Percentiles rank a stretch among this genome's conserved stretches.
phyloP scores from a whole-genome alignment of 495 filamentous ascomycete genomes.

The Annulohypoxylon moriforme region DNA sequence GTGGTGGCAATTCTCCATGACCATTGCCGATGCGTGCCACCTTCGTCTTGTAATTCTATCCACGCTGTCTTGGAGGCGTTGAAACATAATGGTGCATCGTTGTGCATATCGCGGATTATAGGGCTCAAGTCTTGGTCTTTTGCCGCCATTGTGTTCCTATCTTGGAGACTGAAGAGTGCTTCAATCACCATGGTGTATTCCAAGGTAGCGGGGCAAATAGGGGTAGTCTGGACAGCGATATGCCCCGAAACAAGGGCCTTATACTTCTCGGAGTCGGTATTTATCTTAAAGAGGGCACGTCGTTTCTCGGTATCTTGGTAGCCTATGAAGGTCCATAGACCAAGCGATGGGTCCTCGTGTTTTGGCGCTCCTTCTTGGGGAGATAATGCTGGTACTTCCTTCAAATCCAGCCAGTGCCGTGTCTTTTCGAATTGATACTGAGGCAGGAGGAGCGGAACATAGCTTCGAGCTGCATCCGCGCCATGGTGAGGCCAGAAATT shows the following conservation, averaged over 20 bases:
- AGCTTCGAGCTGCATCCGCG: conserved; percentile 48
- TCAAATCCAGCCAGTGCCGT: conserved; percentile 50
- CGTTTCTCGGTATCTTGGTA: conserved; percentile 52
- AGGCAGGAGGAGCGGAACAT: conserved; percentile 50
- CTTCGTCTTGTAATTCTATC: background rate
- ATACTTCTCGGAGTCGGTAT: conserved; percentile 54
- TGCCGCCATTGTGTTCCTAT: background rate
- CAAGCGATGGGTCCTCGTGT: conserved; percentile 9
- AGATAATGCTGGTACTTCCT: conserved; percentile 8
- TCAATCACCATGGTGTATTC: background rate
- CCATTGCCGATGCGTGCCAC: background rate
- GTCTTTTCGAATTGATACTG: conserved; percentile 58
- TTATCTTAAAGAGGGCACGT: conserved; percentile 57
- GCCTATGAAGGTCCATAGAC: conserved; percentile 53
- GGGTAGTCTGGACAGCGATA: conserved; percentile 46
- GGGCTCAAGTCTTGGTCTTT: background rate
- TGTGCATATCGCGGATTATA: background rate
- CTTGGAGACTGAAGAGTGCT: background rate
- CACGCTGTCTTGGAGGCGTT: background rate
- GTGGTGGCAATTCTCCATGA: background rate
- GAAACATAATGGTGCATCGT: background rate
- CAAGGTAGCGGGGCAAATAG: background rate
- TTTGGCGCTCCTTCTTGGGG: background rate
- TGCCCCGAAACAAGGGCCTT: conserved; percentile 53
- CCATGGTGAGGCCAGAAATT: conserved; percentile 63